phyloP scores from a whole-genome alignment of 257 asterid species.

The Jacaranda copaia region DNA sequence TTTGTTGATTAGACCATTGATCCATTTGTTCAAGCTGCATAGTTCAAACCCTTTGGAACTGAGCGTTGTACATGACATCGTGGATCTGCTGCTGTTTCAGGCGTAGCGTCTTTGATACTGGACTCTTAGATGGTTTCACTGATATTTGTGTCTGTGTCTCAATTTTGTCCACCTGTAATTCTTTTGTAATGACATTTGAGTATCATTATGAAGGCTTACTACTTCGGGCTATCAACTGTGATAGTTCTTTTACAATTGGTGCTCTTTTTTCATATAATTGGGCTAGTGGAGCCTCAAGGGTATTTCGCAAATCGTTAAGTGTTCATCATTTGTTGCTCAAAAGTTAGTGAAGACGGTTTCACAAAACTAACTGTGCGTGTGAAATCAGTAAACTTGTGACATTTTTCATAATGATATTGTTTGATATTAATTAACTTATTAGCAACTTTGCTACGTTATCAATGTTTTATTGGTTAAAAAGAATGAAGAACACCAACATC shows the following conservation, averaged over 20 bases:
- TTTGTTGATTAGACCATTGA: conserved; percentile 2
- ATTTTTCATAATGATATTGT: no score
- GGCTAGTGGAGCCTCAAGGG: background rate
- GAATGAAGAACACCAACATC: no score
- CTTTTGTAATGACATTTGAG: background rate
- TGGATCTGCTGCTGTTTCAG: conserved; percentile 16
- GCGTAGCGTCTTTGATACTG: conserved; percentile 23
- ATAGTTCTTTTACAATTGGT: background rate
- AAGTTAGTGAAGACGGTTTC: no score
- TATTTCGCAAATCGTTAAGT: no score
- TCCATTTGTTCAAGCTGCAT: conserved; percentile 23
- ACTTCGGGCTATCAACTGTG: background rate
- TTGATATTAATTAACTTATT: no score
- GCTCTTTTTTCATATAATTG: background rate
- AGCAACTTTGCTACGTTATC: no score
- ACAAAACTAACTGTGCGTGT: no score
- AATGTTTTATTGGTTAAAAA: no score
- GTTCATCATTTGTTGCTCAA: no score
- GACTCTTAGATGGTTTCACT: background rate
- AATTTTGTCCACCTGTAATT: background rate
- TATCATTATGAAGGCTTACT: background rate
- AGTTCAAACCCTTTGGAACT: conserved; percentile 18
- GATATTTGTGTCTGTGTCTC: background rate
- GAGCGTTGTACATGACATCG: conserved; percentile 4
- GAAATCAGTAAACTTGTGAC: no score